Conservation (phyloP, 163 green algal genomes). For the Coccomyxa subellipsoidea region DNA sequence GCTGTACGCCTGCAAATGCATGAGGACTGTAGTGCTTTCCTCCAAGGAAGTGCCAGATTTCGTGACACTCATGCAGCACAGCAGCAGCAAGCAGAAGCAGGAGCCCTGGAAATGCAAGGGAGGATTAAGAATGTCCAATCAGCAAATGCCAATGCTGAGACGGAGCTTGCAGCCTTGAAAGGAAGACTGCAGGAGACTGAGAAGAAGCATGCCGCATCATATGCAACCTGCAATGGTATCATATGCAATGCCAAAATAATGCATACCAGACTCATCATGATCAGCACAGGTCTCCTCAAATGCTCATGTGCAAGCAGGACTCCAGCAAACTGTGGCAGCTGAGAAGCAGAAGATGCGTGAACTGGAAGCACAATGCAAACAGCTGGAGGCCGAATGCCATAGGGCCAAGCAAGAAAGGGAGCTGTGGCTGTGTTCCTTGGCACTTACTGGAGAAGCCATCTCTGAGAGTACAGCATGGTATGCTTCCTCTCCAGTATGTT, state of each 20-base stretch:
- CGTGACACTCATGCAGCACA: neutral
- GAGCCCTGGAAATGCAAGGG: no score
- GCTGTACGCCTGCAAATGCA: neutral
- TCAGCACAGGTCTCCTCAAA: no score
- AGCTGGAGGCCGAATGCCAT: neutral
- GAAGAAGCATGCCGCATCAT: neutral
- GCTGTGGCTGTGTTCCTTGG: neutral
- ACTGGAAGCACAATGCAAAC: neutral
- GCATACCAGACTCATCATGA: no score
- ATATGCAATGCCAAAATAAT: no score
- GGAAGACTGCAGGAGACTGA: neutral
- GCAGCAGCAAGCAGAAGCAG: no score
- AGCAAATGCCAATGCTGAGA: neutral
- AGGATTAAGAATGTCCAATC: neutral
- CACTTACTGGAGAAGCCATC: neutral
- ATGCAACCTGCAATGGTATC: neutral
- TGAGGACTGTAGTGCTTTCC: neutral
- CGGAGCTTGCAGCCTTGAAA: neutral
- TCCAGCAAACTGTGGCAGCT: neutral
- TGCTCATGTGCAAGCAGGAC: no score
- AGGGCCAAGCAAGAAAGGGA: neutral
- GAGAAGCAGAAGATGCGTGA: neutral
- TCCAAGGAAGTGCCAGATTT: neutral
- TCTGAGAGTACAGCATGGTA: neutral
- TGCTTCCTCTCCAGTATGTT: neutral